phyloP scores from a whole-genome alignment of 352 stramenopile species.

The Globisporangium cylindrosporum region DNA sequence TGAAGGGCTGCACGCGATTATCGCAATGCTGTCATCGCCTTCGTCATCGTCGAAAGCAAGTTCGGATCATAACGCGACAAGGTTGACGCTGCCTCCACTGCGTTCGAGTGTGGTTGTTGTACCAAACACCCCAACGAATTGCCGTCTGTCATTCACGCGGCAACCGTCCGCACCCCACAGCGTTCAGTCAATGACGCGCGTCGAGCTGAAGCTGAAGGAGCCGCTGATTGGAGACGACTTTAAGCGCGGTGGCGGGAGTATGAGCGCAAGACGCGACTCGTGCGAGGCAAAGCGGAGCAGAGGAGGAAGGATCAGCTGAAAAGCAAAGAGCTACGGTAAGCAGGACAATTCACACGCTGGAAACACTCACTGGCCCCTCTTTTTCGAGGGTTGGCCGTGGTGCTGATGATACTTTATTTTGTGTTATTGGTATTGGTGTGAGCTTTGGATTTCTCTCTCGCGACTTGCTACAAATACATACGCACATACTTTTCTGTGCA shows the following conservation, averaged over 20 bases:
- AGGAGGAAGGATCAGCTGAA: constrained; percentile 1
- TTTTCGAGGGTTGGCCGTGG: not conserved
- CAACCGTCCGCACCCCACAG: constrained; percentile 18
- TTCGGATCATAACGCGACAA: not conserved
- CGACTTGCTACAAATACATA: constrained; percentile 4
- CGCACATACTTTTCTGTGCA: not conserved
- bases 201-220: constrained; percentile 64
- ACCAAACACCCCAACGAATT: not conserved
- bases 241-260: not conserved
- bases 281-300: constrained; percentile 7
- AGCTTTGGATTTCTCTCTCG: not conserved
- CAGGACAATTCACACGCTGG: not conserved
- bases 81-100: constrained; percentile 19
- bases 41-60: constrained; percentile 5
- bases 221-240: constrained; percentile 51
- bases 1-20: constrained; percentile 15
- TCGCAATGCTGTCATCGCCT: constrained; percentile 8
- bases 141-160: constrained; percentile 25
- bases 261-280: constrained; percentile 21
- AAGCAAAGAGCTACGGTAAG: not conserved
- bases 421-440: not conserved
- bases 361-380: constrained; percentile 3
- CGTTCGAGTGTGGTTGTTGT: constrained; percentile 4
- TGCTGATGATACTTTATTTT: constrained; percentile 4
- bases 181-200: constrained; percentile 31